Conservation (phyloP, 805 yeast species). For the Candida arabinofermentans region DNA sequence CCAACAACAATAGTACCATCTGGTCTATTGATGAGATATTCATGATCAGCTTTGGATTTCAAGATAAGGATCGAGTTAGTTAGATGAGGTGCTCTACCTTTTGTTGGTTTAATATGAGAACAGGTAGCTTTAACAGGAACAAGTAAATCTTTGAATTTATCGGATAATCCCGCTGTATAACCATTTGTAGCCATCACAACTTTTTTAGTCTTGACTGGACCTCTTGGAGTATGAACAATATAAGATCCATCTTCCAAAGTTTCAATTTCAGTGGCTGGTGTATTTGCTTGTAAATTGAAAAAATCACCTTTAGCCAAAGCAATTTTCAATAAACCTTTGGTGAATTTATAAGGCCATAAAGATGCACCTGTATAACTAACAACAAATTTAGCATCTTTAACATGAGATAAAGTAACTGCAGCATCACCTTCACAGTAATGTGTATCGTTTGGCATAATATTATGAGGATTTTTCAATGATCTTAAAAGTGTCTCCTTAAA, state of each 20-base stretch:
- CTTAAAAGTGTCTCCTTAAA: constrained; percentile 8
- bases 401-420: constrained; percentile 26
- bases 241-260: constrained; percentile 26
- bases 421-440: constrained; percentile 29
- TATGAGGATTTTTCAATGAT: constrained; percentile 22
- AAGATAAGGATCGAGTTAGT: constrained; percentile 33
- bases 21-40: constrained; percentile 34
- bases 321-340: constrained; percentile 30
- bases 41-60: constrained; percentile 21
- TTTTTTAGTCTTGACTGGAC: constrained; percentile 27
- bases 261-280: constrained; percentile 1
- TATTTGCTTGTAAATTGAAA: constrained; percentile 3
- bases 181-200: constrained; percentile 39
- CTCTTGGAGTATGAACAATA: constrained; percentile 29
- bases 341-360: constrained; percentile 41
- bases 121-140: constrained; percentile 32
- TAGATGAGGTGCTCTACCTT: constrained; percentile 30
- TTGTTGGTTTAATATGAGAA: constrained; percentile 21
- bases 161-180: constrained; percentile 26
- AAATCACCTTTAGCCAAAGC: constrained; percentile 29
- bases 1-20: constrained; percentile 39
- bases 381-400: constrained; percentile 24
- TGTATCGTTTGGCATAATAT: constrained; percentile 24
- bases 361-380: constrained; percentile 37
- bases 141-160: constrained; percentile 27